A percentile compares a stretch with the other conserved stretches of the same genome.
These are phyloP conservation scores for Paraleonurus japonicus DNA, from an alignment of 257 asterid species.

Conservation along the genomic window DNA sequence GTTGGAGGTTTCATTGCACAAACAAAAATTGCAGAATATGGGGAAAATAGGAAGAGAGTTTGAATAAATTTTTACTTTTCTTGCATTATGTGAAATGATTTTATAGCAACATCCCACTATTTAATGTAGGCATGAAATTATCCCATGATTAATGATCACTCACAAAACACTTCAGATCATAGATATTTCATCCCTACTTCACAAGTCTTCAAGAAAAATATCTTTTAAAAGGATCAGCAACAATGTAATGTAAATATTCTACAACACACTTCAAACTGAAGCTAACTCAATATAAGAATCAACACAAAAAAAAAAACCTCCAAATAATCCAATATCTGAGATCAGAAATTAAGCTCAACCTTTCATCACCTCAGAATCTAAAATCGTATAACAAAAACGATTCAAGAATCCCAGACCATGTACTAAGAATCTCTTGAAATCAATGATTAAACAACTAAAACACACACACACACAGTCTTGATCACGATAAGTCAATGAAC, in stretches of 20 bases:
- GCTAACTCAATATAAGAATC: background rate
- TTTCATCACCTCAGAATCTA: background rate
- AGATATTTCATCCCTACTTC: background rate
- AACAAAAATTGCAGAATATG: background rate
- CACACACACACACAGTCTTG: background rate
- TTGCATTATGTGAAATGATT: background rate
- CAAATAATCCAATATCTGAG: background rate
- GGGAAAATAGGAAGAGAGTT: too few species aligned
- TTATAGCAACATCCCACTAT: background rate
- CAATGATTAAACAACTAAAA: background rate
- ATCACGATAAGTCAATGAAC: constrained; percentile 1
- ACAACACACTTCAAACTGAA: constrained; percentile 7
- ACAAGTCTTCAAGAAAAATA: background rate
- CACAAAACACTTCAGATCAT: background rate
- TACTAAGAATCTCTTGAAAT: constrained; percentile 11
- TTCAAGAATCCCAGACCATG: background rate
- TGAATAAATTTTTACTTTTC: background rate
- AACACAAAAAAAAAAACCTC: background rate
- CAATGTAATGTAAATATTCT: too few species aligned
- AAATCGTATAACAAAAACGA: background rate
- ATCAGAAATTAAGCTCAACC: constrained; percentile 4
- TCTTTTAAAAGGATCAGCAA: background rate
- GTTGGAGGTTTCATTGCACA: background rate
- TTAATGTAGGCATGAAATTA: background rate
- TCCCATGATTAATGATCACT: background rate